A percentile compares a stretch with the other conserved stretches of the same genome.
Conservation (phyloP, 2,329 filamentous ascomycete genomes). For the Colletotrichum nymphaeae region DNA sequence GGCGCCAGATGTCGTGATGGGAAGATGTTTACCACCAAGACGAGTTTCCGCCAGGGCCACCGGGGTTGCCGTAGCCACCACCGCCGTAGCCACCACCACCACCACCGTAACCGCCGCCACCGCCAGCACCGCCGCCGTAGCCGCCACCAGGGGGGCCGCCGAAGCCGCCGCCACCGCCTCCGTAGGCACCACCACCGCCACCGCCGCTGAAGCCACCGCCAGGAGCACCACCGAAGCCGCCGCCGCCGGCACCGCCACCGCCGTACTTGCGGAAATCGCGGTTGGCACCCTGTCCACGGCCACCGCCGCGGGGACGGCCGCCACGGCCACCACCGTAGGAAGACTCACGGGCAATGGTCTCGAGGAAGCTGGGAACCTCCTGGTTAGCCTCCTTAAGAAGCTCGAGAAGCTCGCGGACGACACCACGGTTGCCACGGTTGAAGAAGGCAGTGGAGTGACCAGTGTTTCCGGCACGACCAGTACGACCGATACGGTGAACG, state of each 20-base stretch:
- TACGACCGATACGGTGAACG: constrained; percentile 99
- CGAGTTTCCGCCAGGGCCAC: constrained; percentile 70
- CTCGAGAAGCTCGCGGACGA: constrained; percentile 96
- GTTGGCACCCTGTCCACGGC: constrained; percentile 76
- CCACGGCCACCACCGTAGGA: constrained; percentile 81
- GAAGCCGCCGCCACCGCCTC: constrained; percentile 62
- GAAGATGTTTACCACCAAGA: constrained; percentile 72
- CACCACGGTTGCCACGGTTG: constrained; percentile 98
- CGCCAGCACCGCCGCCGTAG: constrained; percentile 55
- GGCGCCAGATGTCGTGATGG: constrained; percentile 13
- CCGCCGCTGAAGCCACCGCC: constrained; percentile 53
- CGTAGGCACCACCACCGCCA: constrained; percentile 50
- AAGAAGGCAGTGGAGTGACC: constrained; percentile 99
- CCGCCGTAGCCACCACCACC: constrained; percentile 58
- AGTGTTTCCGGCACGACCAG: constrained; percentile 98
- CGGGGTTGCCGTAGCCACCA: constrained; percentile 77
- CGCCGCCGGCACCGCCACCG: constrained; percentile 63
- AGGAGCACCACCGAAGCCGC: constrained; percentile 56
- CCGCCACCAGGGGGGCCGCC: constrained; percentile 59
- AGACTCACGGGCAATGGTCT: constrained; percentile 96
- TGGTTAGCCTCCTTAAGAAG: constrained; percentile 99
- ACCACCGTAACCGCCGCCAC: constrained; percentile 49
- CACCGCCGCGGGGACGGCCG: constrained; percentile 77
- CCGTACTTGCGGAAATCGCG: constrained; percentile 91
- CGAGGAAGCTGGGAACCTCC: constrained; percentile 92